phyloP scores from a whole-genome alignment of 345 rosid genomes.

The Sapria himalayana region DNA sequence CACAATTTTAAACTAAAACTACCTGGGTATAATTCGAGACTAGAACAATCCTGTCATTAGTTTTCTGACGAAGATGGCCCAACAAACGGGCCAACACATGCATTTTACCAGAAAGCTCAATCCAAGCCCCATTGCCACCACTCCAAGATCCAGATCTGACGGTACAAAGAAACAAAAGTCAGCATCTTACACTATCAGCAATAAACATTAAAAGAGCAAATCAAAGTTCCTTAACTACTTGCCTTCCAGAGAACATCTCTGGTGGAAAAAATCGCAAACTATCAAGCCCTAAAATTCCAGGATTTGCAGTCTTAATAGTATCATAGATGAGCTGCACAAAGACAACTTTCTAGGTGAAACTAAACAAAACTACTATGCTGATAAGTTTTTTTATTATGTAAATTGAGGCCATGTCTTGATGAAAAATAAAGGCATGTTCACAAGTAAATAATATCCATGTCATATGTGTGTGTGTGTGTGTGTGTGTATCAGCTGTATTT shows the following conservation, averaged over 20 bases:
- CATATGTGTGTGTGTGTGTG: too few relatives aligned
- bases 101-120: slow-evolving; percentile 97
- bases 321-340: slow-evolving; percentile 76
- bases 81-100: slow-evolving; percentile 79
- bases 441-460: too few relatives aligned
- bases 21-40: slow-evolving; percentile 98
- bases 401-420: too few relatives aligned
- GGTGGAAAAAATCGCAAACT: slow-evolving; percentile 69
- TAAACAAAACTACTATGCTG: too few relatives aligned
- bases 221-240: slow-evolving; percentile 7
- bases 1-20: slow-evolving; percentile 6
- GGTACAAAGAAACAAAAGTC: slow-evolving; percentile 8
- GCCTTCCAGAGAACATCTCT: slow-evolving; percentile 95
- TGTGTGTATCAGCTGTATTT: too few relatives aligned
- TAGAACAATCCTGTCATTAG: slow-evolving; percentile 86
- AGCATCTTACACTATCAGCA: slow-evolving; percentile 7
- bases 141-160: slow-evolving; percentile 84
- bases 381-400: too few relatives aligned
- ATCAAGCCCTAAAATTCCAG: slow-evolving; percentile 78
- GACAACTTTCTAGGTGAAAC: too few relatives aligned
- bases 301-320: slow-evolving; percentile 50
- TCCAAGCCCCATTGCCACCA: slow-evolving; percentile 94
- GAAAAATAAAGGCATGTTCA: too few relatives aligned
- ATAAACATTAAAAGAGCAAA: background rate
- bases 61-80: slow-evolving; percentile 57